Percentiles rank a stretch among this genome's conserved stretches.
Conservation (phyloP, 2,329 filamentous ascomycete genomes). For the Aspergillus bombycis region DNA sequence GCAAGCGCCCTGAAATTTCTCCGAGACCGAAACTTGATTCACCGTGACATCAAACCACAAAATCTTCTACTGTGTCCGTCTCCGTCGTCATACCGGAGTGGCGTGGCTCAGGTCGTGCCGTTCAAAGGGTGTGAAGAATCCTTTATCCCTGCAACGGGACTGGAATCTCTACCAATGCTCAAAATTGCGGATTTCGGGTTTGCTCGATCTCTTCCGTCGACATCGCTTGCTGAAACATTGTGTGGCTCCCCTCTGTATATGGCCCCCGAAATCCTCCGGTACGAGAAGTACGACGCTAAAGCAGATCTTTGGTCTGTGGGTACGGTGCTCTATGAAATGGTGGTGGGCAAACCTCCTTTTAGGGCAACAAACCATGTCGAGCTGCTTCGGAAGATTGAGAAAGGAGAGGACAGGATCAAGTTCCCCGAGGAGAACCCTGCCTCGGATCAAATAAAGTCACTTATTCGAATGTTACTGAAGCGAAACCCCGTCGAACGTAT, state of each 20-base stretch:
- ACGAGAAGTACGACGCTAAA: slow-evolving; percentile 96
- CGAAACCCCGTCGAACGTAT: slow-evolving; percentile 82
- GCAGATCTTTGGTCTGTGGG: slow-evolving; percentile 98
- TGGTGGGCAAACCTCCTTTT: slow-evolving; percentile 87
- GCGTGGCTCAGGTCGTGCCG: slow-evolving; percentile 64
- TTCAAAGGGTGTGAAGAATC: slow-evolving; percentile 81
- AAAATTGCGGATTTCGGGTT: slow-evolving; percentile 99
- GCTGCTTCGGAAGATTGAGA: slow-evolving; percentile 87
- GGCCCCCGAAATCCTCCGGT: slow-evolving; percentile 95
- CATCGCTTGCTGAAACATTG: slow-evolving; percentile 90
- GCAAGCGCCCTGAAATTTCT: slow-evolving; percentile 89
- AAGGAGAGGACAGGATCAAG: slow-evolving; percentile 79
- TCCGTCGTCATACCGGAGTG: slow-evolving; percentile 67
- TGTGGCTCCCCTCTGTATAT: slow-evolving; percentile 98
- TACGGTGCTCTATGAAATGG: slow-evolving; percentile 94
- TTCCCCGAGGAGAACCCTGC: slow-evolving; percentile 75
- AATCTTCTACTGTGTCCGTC: slow-evolving; percentile 90
- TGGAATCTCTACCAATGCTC: slow-evolving; percentile 87
- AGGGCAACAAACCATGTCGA: slow-evolving; percentile 93
- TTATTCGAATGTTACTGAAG: slow-evolving; percentile 82
- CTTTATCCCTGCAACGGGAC: slow-evolving; percentile 76
- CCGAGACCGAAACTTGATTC: slow-evolving; percentile 81
- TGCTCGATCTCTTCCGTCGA: slow-evolving; percentile 84
- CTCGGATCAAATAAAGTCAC: slow-evolving; percentile 74
- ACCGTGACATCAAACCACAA: slow-evolving; percentile 96